These are phyloP conservation scores for Colletotrichum sp. DNA, from an alignment of 2,329 filamentous ascomycete species.

Conservation along the genomic window DNA sequence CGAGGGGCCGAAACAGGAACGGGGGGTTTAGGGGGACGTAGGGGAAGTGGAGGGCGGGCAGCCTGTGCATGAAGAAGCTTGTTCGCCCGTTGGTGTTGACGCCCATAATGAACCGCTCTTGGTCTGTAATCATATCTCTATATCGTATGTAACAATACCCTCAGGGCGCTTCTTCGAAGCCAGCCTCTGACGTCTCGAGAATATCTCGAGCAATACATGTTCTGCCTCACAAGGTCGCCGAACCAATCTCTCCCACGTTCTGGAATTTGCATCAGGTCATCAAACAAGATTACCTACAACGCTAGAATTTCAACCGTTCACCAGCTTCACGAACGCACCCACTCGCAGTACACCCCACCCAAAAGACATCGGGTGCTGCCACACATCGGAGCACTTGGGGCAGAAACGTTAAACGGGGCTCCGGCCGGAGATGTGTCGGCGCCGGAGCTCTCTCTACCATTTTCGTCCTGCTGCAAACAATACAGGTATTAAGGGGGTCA, in stretches of 20 bases:
- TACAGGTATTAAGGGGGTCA: neutral
- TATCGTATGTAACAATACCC: conserved; percentile 9
- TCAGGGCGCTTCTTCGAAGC: neutral
- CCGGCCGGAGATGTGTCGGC: neutral
- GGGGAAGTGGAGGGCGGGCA: neutral
- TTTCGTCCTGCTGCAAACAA: neutral
- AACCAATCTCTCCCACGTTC: neutral
- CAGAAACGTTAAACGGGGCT: neutral
- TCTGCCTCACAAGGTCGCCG: neutral
- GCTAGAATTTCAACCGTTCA: neutral
- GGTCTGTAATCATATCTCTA: neutral
- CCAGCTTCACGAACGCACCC: neutral
- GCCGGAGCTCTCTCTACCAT: neutral
- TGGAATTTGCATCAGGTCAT: neutral
- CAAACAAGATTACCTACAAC: neutral
- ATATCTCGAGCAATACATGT: neutral
- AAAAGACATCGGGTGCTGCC: neutral
- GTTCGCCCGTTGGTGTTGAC: neutral
- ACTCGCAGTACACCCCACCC: neutral
- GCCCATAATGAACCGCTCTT: neutral
- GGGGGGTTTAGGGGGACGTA: neutral
- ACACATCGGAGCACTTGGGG: neutral
- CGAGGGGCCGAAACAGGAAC: conserved; percentile 3
- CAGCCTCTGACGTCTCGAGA: neutral
- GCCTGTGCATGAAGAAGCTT: neutral